phyloP scores from a whole-genome alignment of 352 stramenopile species.

The Phytophthora tubulina region DNA sequence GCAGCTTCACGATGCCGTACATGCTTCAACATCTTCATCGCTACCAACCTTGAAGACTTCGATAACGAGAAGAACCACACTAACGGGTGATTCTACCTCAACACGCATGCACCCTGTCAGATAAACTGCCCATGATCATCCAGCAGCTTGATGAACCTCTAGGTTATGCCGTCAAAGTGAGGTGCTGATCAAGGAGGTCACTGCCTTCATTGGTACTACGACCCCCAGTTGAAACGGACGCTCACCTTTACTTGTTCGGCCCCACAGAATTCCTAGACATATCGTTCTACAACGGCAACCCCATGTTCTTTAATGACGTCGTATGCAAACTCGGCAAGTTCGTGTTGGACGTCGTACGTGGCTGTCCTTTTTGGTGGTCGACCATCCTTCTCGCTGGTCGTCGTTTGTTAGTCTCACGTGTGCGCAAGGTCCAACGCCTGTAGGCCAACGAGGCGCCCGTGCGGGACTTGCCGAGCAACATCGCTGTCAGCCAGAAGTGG shows the following conservation, averaged over 20 bases:
- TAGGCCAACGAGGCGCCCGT: conserved; percentile 58
- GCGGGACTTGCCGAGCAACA: conserved; percentile 54
- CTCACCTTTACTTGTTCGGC: neutral
- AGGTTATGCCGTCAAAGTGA: conserved; percentile 1
- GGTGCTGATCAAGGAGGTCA: neutral
- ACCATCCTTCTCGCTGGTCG: conserved; percentile 15
- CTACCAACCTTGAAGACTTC: neutral
- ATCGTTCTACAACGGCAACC: neutral
- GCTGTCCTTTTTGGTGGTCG: conserved; percentile 5
- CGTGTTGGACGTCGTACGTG: conserved; percentile 49
- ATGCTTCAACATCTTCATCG: conserved; percentile 1
- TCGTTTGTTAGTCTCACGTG: neutral
- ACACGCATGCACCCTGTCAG: neutral
- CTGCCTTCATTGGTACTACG: neutral
- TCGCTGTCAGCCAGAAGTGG: conserved; percentile 69
- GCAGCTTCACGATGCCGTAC: neutral
- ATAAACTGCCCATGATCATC: neutral
- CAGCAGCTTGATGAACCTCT: neutral
- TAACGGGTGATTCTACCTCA: neutral
- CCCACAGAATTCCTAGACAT: neutral
- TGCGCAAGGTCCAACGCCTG: neutral
- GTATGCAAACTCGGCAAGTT: conserved; percentile 1
- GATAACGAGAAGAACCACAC: neutral
- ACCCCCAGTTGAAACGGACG: too few species aligned
- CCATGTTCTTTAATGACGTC: neutral